Evolutionary conservation across 768 basidiomycete genomes (phyloP).

Genomic region (Rhizopogon vulgaris): DNA sequence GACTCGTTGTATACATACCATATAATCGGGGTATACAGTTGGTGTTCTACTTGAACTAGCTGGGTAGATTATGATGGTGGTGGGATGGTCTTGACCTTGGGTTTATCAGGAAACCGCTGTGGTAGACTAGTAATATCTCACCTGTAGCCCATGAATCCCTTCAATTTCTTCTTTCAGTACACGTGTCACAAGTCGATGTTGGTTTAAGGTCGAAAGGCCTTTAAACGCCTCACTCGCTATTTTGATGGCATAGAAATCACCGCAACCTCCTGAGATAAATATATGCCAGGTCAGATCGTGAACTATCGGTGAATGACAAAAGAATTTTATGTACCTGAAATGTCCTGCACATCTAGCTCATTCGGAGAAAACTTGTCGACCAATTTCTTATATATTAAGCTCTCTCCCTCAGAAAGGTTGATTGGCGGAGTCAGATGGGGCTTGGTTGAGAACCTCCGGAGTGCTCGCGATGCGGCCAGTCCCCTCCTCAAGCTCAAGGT

Average conservation of each 20-base stretch:
- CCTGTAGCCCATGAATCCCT: slow-evolving; percentile 92
- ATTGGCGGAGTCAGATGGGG: slow-evolving; percentile 20
- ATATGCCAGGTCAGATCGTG: slow-evolving; percentile 2
- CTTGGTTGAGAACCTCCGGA: slow-evolving; percentile 25
- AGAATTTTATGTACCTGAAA: slow-evolving; percentile 67
- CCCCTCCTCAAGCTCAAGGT: slow-evolving; percentile 30
- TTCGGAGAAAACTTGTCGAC: slow-evolving; percentile 71
- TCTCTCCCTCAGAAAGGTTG: slow-evolving; percentile 55
- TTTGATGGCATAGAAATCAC: slow-evolving; percentile 91
- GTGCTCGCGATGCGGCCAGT: slow-evolving; percentile 18
- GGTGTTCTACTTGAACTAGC: not conserved
- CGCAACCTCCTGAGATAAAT: slow-evolving; percentile 76
- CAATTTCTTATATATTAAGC: slow-evolving; percentile 66
- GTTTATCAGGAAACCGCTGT: not conserved
- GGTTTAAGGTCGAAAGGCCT: slow-evolving; percentile 83
- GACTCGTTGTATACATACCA: not conserved
- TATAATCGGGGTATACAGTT: not conserved
- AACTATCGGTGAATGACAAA: not conserved
- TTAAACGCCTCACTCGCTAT: slow-evolving; percentile 84
- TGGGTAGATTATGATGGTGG: slow-evolving; percentile 8
- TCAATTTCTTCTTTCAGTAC: slow-evolving; percentile 84
- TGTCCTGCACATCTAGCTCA: slow-evolving; percentile 81
- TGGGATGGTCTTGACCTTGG: slow-evolving; percentile 39
- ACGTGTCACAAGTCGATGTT: slow-evolving; percentile 87
- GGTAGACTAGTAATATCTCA: slow-evolving; percentile 27